phyloP scores from a whole-genome alignment of 495 filamentous ascomycete species.

The Neurospora sp. region DNA sequence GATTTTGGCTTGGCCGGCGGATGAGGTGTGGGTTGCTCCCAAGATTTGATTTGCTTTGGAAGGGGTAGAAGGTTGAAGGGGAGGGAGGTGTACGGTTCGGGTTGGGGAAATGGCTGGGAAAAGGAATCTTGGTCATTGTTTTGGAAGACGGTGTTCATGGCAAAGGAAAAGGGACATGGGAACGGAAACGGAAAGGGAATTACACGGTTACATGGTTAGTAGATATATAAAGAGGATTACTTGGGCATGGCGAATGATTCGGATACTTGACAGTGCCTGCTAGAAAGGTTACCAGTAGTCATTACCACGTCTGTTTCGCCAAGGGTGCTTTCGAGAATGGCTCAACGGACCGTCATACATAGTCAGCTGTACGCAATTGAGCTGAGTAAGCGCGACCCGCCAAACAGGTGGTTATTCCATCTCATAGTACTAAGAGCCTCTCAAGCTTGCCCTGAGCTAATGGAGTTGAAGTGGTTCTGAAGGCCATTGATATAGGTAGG shows the following conservation, averaged over 20 bases:
- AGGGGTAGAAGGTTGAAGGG: neutral
- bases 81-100: neutral
- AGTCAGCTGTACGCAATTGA: neutral
- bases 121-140: neutral
- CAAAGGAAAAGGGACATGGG: neutral
- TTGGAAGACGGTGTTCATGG: neutral
- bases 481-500: neutral
- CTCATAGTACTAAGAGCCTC: neutral
- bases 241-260: neutral
- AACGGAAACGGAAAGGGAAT: neutral
- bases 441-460: neutral
- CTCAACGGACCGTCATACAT: neutral
- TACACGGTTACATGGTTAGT: neutral
- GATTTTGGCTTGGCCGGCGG: conserved; percentile 20
- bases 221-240: neutral
- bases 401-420: neutral
- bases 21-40: conserved; percentile 14
- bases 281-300: neutral
- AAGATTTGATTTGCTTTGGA: neutral
- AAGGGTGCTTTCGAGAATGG: neutral
- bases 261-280: neutral
- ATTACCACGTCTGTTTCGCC: neutral
- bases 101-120: neutral
- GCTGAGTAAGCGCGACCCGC: no score
- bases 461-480: neutral